These are phyloP conservation scores for Elongisporangium undulatum DNA, from an alignment of 352 stramenopile species.

Conservation along the genomic window DNA sequence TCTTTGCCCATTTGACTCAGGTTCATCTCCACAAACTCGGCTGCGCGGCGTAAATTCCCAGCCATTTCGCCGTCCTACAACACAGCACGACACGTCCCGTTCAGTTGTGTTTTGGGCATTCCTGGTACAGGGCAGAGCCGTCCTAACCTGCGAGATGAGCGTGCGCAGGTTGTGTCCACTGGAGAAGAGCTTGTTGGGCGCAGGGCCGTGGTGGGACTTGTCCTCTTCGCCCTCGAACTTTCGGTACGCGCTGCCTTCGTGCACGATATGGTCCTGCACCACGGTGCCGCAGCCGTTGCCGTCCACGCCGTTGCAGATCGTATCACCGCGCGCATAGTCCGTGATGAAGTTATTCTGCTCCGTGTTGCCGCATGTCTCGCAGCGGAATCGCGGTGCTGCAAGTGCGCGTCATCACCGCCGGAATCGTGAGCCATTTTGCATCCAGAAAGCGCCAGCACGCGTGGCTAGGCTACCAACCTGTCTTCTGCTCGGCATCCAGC, in stretches of 20 bases:
- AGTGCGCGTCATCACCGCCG: background rate
- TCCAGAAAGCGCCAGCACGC: background rate
- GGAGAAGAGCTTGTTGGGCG: conserved; percentile 94
- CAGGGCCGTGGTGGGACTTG: conserved; percentile 95
- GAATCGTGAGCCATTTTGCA: background rate
- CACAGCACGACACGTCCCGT: too few species aligned
- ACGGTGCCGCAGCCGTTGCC: conserved; percentile 92
- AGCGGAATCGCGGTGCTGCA: conserved; percentile 73
- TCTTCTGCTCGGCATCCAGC: conserved; percentile 81
- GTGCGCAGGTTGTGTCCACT: conserved; percentile 95
- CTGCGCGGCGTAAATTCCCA: conserved; percentile 72
- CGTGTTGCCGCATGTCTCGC: conserved; percentile 84
- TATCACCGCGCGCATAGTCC: conserved; percentile 85
- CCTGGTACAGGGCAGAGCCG: too few species aligned
- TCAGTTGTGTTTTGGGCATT: too few species aligned
- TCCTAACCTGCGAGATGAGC: conserved; percentile 85
- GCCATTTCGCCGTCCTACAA: conserved; percentile 82
- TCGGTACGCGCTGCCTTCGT: conserved; percentile 94
- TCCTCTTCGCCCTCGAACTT: conserved; percentile 98
- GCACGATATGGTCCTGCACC: conserved; percentile 93
- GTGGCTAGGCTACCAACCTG: conserved; percentile 26
- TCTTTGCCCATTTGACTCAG: conserved; percentile 96
- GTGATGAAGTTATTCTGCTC: conserved; percentile 90
- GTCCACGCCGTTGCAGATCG: conserved; percentile 84
- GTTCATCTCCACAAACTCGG: conserved; percentile 95